These are phyloP conservation scores for Trichocladium antarcticum DNA, from an alignment of 495 filamentous ascomycete species.

Conservation along the genomic window DNA sequence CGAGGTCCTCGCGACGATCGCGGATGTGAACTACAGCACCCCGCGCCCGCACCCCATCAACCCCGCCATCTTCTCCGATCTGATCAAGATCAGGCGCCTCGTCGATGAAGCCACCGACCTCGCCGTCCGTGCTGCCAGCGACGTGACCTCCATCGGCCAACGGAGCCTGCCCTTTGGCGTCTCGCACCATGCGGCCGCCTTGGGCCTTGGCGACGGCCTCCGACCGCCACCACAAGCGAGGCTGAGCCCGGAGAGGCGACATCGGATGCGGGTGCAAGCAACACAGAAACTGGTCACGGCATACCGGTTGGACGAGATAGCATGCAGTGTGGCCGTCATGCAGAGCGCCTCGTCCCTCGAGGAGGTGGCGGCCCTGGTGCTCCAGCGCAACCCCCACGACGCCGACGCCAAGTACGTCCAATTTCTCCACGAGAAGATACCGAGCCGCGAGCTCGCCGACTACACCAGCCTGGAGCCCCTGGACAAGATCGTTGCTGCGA, in stretches of 20 bases:
- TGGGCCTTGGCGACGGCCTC: conserved; percentile 50
- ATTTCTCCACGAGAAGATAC: conserved; percentile 83
- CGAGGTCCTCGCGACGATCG: conserved; percentile 66
- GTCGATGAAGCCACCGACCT: conserved; percentile 69
- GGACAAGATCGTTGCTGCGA: conserved; percentile 52
- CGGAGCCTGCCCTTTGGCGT: conserved; percentile 42
- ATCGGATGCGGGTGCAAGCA: conserved; percentile 64
- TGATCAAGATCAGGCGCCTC: conserved; percentile 65
- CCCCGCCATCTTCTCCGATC: conserved; percentile 69
- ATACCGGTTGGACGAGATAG: conserved; percentile 70
- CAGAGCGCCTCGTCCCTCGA: conserved; percentile 67
- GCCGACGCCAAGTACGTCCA: conserved; percentile 70
- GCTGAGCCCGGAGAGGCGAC: conserved; percentile 60
- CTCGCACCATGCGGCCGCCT: conserved; percentile 43
- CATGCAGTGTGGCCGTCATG: conserved; percentile 71
- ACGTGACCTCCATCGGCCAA: conserved; percentile 51
- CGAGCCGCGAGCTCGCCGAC: conserved; percentile 61
- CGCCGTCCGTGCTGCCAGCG: conserved; percentile 62
- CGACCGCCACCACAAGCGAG: conserved; percentile 48
- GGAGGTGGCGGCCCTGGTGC: conserved; percentile 61
- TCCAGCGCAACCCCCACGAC: conserved; percentile 52
- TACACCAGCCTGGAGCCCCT: conserved; percentile 54
- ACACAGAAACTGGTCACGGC: conserved; percentile 63
- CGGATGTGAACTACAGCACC: conserved; percentile 65
- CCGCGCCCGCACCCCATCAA: conserved; percentile 66